Evolutionary conservation across 208 protist species (phyloP), one percentile per base, ranked within the genome.

Genomic region (Trypanosomatidae sp.): DNA sequence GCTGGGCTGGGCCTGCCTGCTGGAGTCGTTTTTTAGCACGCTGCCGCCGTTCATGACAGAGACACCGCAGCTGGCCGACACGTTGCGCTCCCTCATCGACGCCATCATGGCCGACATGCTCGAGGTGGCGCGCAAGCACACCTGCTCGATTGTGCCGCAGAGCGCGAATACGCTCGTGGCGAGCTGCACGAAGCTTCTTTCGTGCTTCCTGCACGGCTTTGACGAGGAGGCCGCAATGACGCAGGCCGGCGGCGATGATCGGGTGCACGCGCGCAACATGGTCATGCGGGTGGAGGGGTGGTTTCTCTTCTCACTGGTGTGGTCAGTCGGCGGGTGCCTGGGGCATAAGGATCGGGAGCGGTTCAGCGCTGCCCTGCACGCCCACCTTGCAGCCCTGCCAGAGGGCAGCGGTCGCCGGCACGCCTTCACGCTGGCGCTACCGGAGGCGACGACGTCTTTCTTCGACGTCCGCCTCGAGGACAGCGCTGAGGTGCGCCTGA

Each of bases 221-320:
- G 84, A 90, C 47, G 84, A 69, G 12, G 73, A 53, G 43, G 66
- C 68, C 47, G 73, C 73, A 52, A 62, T 43, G 41, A 75, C 70
- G 71, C 47, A 43, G 53, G 43, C 69, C 30, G 66, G 71, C 53
- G 71, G 71, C 30, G 79, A 82, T 41, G 73, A 62, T 1, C 79
- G 73, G 47, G 72, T 69, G 83, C 77, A 94, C 73, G 77, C 69
- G 49, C 81, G 87, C 28, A 81, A 82, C 10, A 80, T 94, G 75
- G 59, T 88, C 15, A 92, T 92, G 82, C 89, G 93, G 22, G 68
- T 98, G 25, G 92, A 97, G 69, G 89, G 87, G 17, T 95, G 95
- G 86, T 98, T 98, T 79, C 66, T 99, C 64, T 98, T 99, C 73
- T 88, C 90, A 19, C 71, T 98, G 10, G 78, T 97, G 1, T 99